Evolutionary conservation across 169 alveolate genomes (phyloP).

Genomic region (Plasmodium knowlesi): DNA sequence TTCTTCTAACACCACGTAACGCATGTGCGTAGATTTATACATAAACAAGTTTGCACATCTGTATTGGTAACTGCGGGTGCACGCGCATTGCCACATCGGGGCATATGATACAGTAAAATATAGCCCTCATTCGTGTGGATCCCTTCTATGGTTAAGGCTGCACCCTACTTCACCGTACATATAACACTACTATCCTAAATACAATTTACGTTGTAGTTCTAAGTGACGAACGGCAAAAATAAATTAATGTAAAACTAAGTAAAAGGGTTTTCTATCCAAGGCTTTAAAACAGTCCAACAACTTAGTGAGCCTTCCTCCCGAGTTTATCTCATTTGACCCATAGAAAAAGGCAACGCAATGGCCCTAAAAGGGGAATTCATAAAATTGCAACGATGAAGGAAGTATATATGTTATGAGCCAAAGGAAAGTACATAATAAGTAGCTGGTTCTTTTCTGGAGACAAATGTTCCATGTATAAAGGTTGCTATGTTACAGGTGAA

Average conservation of each 20-base stretch:
- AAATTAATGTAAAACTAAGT: not conserved
- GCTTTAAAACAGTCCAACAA: not conserved
- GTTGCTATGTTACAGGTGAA: not conserved
- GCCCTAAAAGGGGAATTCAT: not conserved
- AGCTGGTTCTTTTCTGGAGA: not conserved
- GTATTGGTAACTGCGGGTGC: not conserved
- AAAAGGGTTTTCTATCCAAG: not conserved
- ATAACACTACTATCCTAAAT: not conserved
- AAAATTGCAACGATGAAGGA: not conserved
- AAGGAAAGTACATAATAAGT: not conserved
- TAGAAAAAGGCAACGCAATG: not conserved
- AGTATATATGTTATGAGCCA: not conserved
- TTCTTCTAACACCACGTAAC: not conserved
- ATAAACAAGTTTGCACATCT: not conserved
- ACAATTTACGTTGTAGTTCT: not conserved
- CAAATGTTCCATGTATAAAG: not conserved
- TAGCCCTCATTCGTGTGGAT: not conserved
- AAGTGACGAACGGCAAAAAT: not conserved
- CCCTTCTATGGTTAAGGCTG: not conserved
- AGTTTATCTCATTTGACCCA: not conserved
- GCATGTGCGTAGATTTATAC: not conserved
- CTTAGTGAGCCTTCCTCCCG: not conserved
- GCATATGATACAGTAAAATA: not conserved
- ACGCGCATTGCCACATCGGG: not conserved
- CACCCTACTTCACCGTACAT: not conserved